A percentile compares a stretch with the other conserved stretches of the same genome.
phyloP scores from a whole-genome alignment of 2,329 filamentous ascomycete species.

The Tolypocladium capitatum region DNA sequence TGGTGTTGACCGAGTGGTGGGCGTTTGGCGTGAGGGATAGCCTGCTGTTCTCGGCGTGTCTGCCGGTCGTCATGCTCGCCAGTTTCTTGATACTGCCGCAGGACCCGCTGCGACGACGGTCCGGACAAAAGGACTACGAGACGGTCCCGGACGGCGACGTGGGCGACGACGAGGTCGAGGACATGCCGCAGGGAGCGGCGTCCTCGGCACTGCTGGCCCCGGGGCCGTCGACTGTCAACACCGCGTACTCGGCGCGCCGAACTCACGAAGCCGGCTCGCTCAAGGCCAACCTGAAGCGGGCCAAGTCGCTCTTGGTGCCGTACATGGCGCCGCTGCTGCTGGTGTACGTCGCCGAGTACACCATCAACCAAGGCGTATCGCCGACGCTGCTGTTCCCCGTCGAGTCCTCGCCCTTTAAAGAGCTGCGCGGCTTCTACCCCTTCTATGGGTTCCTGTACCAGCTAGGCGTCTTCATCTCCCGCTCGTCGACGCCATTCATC shows the following conservation, averaged over 20 bases:
- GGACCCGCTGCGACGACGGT: slow-evolving; percentile 42
- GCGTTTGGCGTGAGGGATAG: slow-evolving; percentile 62
- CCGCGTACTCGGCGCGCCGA: slow-evolving; percentile 22
- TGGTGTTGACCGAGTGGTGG: slow-evolving; percentile 69
- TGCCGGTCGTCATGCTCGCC: slow-evolving; percentile 71
- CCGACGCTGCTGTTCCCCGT: slow-evolving; percentile 85
- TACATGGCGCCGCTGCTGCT: slow-evolving; percentile 84
- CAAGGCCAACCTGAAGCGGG: slow-evolving; percentile 46
- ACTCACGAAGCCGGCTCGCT: slow-evolving; percentile 22
- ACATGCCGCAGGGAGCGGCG: slow-evolving; percentile 22
- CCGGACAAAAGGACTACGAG: slow-evolving; percentile 37
- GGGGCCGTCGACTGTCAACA: slow-evolving; percentile 23
- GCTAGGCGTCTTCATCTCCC: slow-evolving; percentile 84
- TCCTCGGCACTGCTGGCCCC: slow-evolving; percentile 37
- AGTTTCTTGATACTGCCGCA: slow-evolving; percentile 68
- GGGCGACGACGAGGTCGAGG: slow-evolving; percentile 22
- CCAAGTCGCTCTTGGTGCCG: slow-evolving; percentile 56
- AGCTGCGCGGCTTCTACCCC: slow-evolving; percentile 82
- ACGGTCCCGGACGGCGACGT: slow-evolving; percentile 30
- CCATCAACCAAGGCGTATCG: slow-evolving; percentile 88
- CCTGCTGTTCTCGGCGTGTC: slow-evolving; percentile 61
- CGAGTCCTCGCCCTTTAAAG: slow-evolving; percentile 57
- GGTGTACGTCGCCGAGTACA: slow-evolving; percentile 94
- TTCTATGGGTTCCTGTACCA: slow-evolving; percentile 94
- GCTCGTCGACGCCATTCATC: slow-evolving; percentile 79